Base-by-base conservation (phyloP, 2,329 filamentous ascomycete genomes). In the Sclerotinia spermophila region DNA sequence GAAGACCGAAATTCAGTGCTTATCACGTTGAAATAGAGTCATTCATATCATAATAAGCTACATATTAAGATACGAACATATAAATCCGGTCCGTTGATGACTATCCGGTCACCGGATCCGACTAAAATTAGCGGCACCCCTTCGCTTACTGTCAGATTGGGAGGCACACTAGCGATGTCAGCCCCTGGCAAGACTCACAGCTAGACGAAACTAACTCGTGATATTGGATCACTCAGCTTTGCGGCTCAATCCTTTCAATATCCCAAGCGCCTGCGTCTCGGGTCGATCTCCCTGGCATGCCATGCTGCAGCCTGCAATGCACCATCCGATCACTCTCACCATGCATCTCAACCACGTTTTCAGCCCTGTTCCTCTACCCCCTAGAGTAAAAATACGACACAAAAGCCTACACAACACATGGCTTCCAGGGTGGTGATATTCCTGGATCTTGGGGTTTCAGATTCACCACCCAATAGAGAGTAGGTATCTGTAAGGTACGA, bases 71-170 rank as follows among this genome's bases (percentile, higher is more conserved):
- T 27, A 21, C 3, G 1, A 53, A 40, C 33, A 11, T 40, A 53
- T 5, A 53, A 30, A 30, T 66, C 62, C 62, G 62, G 45, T 53
- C 62, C 33, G n/a, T 66, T 13, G 7, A 30, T 30, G 15, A 17
- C 21, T 10, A 6, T 55, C 62, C 62, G 62, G 17, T 38, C 48
- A 53, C 62, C 62, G 62, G 62, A 66, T 66, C 62, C 62, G 62
- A 66, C 45, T 21, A 66, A 65, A 55, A 40, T 30, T 0, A n/a
- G 8, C 30, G 5, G 40, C 33, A 53, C 35, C 45, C 62, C 62
- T 35, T 66, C 62, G 62, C 45, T 66, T 66, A 66, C 62, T 66
- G 62, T 66, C 45, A 66, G 62, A 53, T 66, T 30, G 58, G 62
- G 53, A 40, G 62, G 35, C 35, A 42, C 44, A 53, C 45, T 65